phyloP scores from a whole-genome alignment of 2,329 filamentous ascomycete species.

The Fusarium piperis region DNA sequence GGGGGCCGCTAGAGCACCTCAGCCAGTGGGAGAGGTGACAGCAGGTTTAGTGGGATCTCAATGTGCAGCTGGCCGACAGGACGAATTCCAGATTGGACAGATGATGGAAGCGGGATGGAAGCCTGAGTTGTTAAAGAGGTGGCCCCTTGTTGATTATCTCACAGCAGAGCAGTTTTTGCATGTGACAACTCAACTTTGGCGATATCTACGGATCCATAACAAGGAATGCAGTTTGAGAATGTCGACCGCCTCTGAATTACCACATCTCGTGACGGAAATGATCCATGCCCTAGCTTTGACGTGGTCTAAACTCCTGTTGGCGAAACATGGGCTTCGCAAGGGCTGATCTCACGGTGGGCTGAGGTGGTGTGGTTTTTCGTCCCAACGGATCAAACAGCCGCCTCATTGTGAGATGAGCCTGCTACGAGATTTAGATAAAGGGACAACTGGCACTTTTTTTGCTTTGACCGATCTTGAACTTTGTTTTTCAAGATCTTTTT shows the following conservation, averaged over 20 bases:
- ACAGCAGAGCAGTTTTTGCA: background rate
- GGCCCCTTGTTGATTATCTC: background rate
- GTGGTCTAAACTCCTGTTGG: slow-evolving; percentile 2
- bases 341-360: slow-evolving; percentile 18
- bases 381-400: slow-evolving; percentile 6
- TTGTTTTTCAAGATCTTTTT: background rate
- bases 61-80: slow-evolving; percentile 5
- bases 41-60: slow-evolving; percentile 16
- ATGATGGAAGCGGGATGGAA: background rate
- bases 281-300: background rate
- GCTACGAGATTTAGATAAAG: slow-evolving; percentile 5
- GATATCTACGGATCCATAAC: background rate
- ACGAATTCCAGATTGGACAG: background rate
- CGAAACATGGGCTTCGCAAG: slow-evolving; percentile 1
- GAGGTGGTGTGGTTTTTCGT: slow-evolving; percentile 32
- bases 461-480: background rate
- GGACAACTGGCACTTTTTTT: background rate
- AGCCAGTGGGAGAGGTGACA: background rate
- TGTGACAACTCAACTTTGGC: background rate
- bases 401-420: background rate
- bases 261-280: background rate
- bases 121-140: background rate
- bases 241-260: background rate
- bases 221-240: background rate
- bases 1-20: background rate